Evolutionary conservation across 306 rosid species (phyloP).

Genomic region (Amphicarpaea edgeworthii): DNA sequence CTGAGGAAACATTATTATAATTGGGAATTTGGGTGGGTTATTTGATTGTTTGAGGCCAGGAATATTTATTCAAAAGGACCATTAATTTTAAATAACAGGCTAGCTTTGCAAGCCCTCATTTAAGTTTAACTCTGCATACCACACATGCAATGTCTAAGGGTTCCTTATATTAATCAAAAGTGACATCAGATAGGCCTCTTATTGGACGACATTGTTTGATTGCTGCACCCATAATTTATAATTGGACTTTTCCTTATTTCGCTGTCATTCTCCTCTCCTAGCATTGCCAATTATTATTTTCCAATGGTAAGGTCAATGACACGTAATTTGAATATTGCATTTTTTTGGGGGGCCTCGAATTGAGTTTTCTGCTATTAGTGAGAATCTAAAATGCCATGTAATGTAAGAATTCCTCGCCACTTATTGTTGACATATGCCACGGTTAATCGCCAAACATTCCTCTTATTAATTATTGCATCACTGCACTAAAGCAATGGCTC

Average conservation of each 20-base stretch:
- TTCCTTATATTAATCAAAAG: constrained; percentile 36
- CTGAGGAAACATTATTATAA: constrained; percentile 14
- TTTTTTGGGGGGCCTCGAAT: constrained; percentile 6
- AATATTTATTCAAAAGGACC: constrained; percentile 8
- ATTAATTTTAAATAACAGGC: neutral
- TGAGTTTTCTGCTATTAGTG: constrained; percentile 18
- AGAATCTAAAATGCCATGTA: neutral
- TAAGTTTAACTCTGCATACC: constrained; percentile 34
- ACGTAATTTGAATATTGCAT: constrained; percentile 37
- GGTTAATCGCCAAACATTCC: constrained; percentile 34
- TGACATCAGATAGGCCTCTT: constrained; percentile 6
- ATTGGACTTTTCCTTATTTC: constrained; percentile 42
- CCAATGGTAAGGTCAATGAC: constrained; percentile 27
- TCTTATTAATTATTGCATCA: neutral
- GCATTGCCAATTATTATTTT: constrained; percentile 52
- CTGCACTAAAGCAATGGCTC: neutral
- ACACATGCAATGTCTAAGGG: constrained; percentile 54
- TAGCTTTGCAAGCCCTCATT: constrained; percentile 32
- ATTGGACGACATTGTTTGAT: constrained; percentile 39
- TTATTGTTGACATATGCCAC: constrained; percentile 5
- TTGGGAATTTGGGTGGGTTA: too few species aligned
- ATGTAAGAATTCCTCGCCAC: constrained; percentile 13
- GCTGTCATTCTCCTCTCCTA: constrained; percentile 39
- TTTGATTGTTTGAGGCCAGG: constrained; percentile 33
- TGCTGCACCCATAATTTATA: constrained; percentile 37